A percentile compares a stretch with the other conserved stretches of the same genome.
These are phyloP conservation scores for Cryptosporidium bovis DNA, from an alignment of 169 alveolate genomes.

Conservation along the genomic window DNA sequence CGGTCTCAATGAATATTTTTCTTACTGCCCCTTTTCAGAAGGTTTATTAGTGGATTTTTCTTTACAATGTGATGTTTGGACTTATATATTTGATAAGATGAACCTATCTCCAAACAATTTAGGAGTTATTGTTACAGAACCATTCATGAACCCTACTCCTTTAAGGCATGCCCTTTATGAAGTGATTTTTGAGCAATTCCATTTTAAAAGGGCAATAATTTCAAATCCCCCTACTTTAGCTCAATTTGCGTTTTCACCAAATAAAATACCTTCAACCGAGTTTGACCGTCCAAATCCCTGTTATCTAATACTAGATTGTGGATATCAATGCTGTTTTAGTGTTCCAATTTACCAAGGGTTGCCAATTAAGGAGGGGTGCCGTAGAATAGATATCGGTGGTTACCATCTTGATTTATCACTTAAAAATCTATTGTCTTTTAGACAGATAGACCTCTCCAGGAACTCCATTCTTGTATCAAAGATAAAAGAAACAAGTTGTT, in stretches of 20 bases:
- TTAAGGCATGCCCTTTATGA: slow-evolving; percentile 50
- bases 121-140: slow-evolving; percentile 60
- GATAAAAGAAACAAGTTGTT: slow-evolving; percentile 57
- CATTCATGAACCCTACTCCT: slow-evolving; percentile 61
- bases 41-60: slow-evolving; percentile 47
- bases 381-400: slow-evolving; percentile 73
- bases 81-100: slow-evolving; percentile 41
- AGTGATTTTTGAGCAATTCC: slow-evolving; percentile 59
- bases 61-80: slow-evolving; percentile 61
- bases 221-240: slow-evolving; percentile 37
- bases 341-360: slow-evolving; percentile 51
- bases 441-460: slow-evolving; percentile 58
- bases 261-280: slow-evolving; percentile 29
- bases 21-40: slow-evolving; percentile 64
- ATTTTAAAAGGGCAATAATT: slow-evolving; percentile 35
- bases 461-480: slow-evolving; percentile 48
- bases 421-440: slow-evolving; percentile 40
- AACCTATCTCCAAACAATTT: slow-evolving; percentile 17
- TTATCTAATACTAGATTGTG: slow-evolving; percentile 63
- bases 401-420: slow-evolving; percentile 53
- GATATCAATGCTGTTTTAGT: slow-evolving; percentile 67
- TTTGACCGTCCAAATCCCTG: slow-evolving; percentile 35
- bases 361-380: slow-evolving; percentile 51
- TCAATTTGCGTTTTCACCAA: slow-evolving; percentile 58
- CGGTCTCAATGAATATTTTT: slow-evolving; percentile 41